A percentile compares a stretch with the other conserved stretches of the same genome.
Conservation (phyloP, 331 rosid genomes). For the Dryas integrifolia region DNA sequence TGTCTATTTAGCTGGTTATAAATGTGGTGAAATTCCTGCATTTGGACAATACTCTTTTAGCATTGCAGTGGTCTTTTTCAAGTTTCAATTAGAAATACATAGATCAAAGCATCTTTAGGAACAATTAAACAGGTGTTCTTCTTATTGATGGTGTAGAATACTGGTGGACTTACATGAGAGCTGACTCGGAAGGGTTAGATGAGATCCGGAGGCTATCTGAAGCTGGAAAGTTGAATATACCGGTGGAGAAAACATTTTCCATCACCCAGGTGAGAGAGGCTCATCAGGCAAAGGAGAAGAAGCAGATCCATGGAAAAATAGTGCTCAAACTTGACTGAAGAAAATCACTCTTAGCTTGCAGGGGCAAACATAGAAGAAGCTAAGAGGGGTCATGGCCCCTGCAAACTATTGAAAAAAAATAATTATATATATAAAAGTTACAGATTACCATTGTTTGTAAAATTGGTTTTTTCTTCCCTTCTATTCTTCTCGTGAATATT, state of each 20-base stretch:
- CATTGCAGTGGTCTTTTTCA: not conserved
- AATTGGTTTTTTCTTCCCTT: no score
- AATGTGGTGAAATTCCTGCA: not conserved
- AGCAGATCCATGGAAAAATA: conserved; percentile 67
- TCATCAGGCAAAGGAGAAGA: conserved; percentile 81
- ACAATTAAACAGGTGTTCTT: not conserved
- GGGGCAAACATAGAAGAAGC: no score
- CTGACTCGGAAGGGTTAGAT: conserved; percentile 77
- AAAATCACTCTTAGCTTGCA: conserved; percentile 14
- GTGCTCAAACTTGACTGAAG: conserved; percentile 75
- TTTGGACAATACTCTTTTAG: not conserved
- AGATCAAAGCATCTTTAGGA: not conserved
- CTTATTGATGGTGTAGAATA: conserved; percentile 56
- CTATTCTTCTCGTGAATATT: no score
- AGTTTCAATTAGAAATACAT: not conserved
- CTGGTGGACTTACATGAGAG: conserved; percentile 89
- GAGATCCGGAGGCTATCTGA: conserved; percentile 74
- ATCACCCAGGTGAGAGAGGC: conserved; percentile 79
- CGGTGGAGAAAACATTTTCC: conserved; percentile 81
- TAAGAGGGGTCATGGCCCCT: no score
- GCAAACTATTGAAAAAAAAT: no score
- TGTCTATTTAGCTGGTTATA: no score
- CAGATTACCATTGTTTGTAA: no score
- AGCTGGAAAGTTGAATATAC: conserved; percentile 77
- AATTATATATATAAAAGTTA: no score